These are phyloP conservation scores for Fusarium sp. DNA, from an alignment of 2,329 filamentous ascomycete species.

Conservation along the genomic window DNA sequence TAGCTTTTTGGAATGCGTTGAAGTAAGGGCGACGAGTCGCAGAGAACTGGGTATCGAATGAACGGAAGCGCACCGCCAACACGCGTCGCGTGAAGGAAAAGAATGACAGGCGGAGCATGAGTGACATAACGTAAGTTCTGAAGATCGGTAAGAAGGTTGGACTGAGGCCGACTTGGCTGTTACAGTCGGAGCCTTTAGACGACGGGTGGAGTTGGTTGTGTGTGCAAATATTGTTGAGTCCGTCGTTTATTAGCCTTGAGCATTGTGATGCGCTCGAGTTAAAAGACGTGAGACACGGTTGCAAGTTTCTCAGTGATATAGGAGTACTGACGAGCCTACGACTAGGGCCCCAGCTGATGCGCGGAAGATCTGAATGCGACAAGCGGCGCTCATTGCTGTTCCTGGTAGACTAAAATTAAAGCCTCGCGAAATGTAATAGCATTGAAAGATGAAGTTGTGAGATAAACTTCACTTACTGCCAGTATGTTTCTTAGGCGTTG, in stretches of 20 bases:
- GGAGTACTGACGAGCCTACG: not conserved
- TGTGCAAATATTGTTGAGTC: not conserved
- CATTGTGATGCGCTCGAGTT: no score
- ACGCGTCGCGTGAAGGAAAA: not conserved
- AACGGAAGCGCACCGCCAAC: not conserved
- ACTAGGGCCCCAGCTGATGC: not conserved
- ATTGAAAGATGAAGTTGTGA: not conserved
- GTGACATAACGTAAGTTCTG: rapidly evolving
- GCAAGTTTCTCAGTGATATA: no score
- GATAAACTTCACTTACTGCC: no score
- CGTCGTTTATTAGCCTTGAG: not conserved
- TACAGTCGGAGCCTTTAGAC: not conserved
- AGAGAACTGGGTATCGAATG: not conserved
- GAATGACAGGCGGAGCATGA: not conserved
- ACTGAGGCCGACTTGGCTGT: not conserved
- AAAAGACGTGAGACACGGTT: no score
- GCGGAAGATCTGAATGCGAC: not conserved
- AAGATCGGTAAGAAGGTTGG: rapidly evolving
- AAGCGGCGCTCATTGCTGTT: not conserved
- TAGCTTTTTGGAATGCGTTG: not conserved
- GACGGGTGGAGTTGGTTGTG: not conserved
- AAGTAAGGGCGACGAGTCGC: not conserved
- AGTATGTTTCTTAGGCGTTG: not conserved
- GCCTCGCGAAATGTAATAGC: rapidly evolving
- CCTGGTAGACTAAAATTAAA: rapidly evolving